These are phyloP conservation scores for Epichloe sp. DNA, from an alignment of 2,329 filamentous ascomycete genomes.

Conservation along the genomic window DNA sequence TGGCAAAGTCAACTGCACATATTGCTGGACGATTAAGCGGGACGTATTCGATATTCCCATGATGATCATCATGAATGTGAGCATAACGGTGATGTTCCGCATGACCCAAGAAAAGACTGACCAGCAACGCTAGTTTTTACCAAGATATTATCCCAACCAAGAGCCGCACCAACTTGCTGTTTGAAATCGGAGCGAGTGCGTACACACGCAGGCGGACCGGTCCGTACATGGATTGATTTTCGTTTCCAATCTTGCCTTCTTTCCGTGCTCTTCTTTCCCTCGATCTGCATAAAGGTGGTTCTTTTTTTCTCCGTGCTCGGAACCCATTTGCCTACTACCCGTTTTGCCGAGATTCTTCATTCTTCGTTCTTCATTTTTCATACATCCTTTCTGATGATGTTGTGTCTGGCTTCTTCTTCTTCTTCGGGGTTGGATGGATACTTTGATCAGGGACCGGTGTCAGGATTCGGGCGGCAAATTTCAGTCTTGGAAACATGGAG, in stretches of 20 bases:
- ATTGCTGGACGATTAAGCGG: constrained; percentile 92
- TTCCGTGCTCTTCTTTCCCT: background rate
- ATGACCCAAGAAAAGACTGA: constrained; percentile 9
- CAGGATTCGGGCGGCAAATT: background rate
- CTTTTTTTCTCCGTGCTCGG: background rate
- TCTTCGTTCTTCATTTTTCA: no score
- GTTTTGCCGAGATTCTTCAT: no score
- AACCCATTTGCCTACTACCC: background rate
- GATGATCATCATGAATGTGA: constrained; percentile 96
- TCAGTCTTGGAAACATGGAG: background rate
- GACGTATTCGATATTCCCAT: constrained; percentile 98
- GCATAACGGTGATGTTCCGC: constrained; percentile 23
- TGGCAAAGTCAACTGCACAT: constrained; percentile 86
- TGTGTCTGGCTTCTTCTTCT: background rate
- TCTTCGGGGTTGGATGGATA: background rate
- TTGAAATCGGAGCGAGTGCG: constrained; percentile 14
- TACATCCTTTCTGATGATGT: background rate
- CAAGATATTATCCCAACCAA: constrained; percentile 45
- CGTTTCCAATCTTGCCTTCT: background rate
- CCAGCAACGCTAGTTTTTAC: constrained; percentile 34
- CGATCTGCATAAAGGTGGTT: background rate
- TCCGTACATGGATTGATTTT: background rate
- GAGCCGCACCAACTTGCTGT: constrained; percentile 43
- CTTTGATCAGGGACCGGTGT: background rate
- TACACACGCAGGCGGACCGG: background rate